Evolutionary conservation across 176 grass and related monocot genomes (phyloP), one percentile per base, ranked within the genome.

Genomic region (Poa annua): DNA sequence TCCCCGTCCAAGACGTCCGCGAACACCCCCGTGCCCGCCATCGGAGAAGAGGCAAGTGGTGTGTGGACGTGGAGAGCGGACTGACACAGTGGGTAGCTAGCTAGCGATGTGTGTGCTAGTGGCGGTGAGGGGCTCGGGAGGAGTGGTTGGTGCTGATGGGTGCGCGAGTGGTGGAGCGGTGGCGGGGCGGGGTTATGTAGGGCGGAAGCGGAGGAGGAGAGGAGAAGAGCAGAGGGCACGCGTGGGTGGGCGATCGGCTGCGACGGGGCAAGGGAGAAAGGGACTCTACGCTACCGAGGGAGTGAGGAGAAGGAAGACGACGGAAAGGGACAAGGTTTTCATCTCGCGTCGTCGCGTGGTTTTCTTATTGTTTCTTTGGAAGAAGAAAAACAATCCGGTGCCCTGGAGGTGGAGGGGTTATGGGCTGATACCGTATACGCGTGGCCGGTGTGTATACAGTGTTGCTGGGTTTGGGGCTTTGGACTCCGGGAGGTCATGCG

Each of bases 21-120:
- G 79, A 98, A 98, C 59, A 85, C 80, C 41, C 87, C 92, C 17
- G 51, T 89, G 35, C 88, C 92, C 11, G 90, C 92, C 91, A 98
- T 71, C 76, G 55, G 13, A 7, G 60, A 32, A 50, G 77, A n/a
- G 5, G 60, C 60, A 66, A 50, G 62, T 22, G 78, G 68, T 53
- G 74, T 22, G 74, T 57, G 44, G 77, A n/a, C 16, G 59, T 49
- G 42, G 41, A 8, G 41, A 70, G 63, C 64, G 39, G 8, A 45
- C 6, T 41, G 60, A 20, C n/a, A 55, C 74, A 48, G 12, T 41
- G 24, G 84, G 42, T 4, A 14, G 33, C 67, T 68, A 22, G 55
- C 55, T 59, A 59, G 25, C 25, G 25, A 63, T 45, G 44, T 61
- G 60, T 75, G 45, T 69, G 12, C 44, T 64, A 78, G 65, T 78